Conservation (phyloP, 2,329 filamentous ascomycete genomes). For the Neonectria magnoliae region DNA sequence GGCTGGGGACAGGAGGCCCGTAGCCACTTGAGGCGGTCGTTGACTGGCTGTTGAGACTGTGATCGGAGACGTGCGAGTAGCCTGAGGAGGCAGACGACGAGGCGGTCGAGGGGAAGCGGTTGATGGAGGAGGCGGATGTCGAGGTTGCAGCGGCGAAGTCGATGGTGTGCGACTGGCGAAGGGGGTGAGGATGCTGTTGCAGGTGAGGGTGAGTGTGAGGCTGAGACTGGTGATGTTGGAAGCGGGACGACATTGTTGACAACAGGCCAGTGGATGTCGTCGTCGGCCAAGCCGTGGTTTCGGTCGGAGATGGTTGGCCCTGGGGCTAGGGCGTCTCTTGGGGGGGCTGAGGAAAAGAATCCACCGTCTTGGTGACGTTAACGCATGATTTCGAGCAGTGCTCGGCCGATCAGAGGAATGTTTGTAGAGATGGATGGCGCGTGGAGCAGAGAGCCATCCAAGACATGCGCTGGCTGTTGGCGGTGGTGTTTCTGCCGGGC, state of each 20-base stretch:
- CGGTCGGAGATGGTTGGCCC: conserved; percentile 22
- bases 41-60: conserved; percentile 69
- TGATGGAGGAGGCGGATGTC: conserved; percentile 49
- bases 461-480: conserved; percentile 36
- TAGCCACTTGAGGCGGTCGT: conserved; percentile 75
- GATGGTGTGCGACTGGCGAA: conserved; percentile 65
- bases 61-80: conserved; percentile 69
- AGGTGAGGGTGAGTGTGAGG: conserved; percentile 30
- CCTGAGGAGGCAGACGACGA: conserved; percentile 77
- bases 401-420: conserved; percentile 36
- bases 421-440: conserved; percentile 26
- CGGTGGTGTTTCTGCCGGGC: conserved; percentile 10
- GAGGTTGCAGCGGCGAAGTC: conserved; percentile 55
- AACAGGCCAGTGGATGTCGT: conserved; percentile 35
- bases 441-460: conserved; percentile 33
- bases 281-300: conserved; percentile 33
- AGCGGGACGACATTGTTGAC: conserved; percentile 63
- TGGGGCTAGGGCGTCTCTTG: conserved; percentile 18
- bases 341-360: conserved; percentile 30
- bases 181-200: conserved; percentile 40
- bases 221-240: conserved; percentile 29
- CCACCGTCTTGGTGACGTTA: conserved; percentile 39
- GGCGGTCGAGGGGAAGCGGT: conserved; percentile 74
- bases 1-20: conserved; percentile 56
- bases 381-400: conserved; percentile 46